Base-by-base conservation (phyloP, 2,329 filamentous ascomycete genomes). In the Coccinonectria pachysandricola region DNA sequence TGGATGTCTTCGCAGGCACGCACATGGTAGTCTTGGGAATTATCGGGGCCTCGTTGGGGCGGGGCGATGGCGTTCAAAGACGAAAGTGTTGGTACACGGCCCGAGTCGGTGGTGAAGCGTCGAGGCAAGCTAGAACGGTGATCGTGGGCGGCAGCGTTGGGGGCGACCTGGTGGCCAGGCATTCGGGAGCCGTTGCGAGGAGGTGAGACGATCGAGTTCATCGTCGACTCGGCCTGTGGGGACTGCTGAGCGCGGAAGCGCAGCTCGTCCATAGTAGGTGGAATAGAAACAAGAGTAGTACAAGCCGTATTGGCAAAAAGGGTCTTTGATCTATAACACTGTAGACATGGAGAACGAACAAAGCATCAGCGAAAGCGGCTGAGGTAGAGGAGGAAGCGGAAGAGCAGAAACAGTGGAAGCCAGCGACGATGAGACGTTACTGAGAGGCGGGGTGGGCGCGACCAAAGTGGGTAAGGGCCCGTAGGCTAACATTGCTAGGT, bases 51-150 rank as follows among this genome's bases (percentile, higher is more conserved):
- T 36, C 65, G 64, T 43, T 62, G 59, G 42, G 62, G 62, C 23
- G 59, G 53, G 19, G 68, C 65, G 50, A 87, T 15, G 7, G 36
- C 26, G 21, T 30, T 32, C 24, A 45, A 25, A 24, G 72, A 70
- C 31, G 68, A 72, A 57, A 83, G 63, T 52, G 80, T 84, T 55
- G 81, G 79, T 58, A 88, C 64, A 68, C 86, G 71, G 58, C 84
- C 69, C 60, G 83, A 77, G 60, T 94, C 92, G 31, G 87, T 91
- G 38, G 88, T 96, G 60, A 96, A 96, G 51, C 88, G 80, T 49
- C 88, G 79, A 57, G 87, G 84, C 52, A 96, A 67, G 45, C 76
- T 77, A 37, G 75, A 73, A 56, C 87, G 77, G 40, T 71, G 71
- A 50, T 93, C 84, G 54, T 74, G 69, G 38, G 69, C 54, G 34